Evolutionary conservation across 1,139 yeast species (phyloP), one percentile per base, ranked within the genome.

Genomic region (Trichomonascaceae sp.): DNA sequence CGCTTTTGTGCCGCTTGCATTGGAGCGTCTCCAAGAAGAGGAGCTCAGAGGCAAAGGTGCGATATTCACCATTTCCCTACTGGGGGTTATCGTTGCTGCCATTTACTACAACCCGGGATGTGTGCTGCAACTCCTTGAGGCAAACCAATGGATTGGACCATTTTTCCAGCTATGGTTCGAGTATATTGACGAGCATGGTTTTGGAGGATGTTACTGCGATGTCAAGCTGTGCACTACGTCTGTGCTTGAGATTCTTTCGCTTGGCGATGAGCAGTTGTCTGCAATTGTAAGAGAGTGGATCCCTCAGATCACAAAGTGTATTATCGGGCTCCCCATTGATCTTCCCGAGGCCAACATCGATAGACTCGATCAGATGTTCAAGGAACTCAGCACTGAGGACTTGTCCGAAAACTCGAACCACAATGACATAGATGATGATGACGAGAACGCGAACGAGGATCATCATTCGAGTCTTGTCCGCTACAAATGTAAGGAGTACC

Each of bases 321-420:
- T 80, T 22, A 64, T 74, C 1, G 46, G 51, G 3, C 54, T 77
- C 29, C 56, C 85, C 42, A 69, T 65, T 18, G 66, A 65, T 32
- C 64, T 82, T 31, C 96, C 97, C 2, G 62, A 51, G 3, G 93
- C 96, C 0, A n/a, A n/a, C n/a, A 67, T 82, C 30, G 69, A 67
- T 34, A 65, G 65, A 13, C 62, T 81, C 42, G 85, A 76, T 36
- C 74, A 70, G 46, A 69, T 72, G 46, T 65, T 84, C 40, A 70
- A 69, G 48, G 76, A 70, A 16, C 64, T 64, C 25, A 62, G 59
- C 25, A 62, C 55, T n/a, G 65, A 58, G 5, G 56, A 49, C 17
- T n/a, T n/a, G n/a, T n/a, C n/a, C n/a, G n/a, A n/a, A n/a, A 11
- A 11, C 6, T 11, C 11, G 11, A 11, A 6, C 6, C 58, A 61